These are phyloP conservation scores for Colletotrichum cereale DNA, from an alignment of 2,329 filamentous ascomycete genomes.

Conservation along the genomic window DNA sequence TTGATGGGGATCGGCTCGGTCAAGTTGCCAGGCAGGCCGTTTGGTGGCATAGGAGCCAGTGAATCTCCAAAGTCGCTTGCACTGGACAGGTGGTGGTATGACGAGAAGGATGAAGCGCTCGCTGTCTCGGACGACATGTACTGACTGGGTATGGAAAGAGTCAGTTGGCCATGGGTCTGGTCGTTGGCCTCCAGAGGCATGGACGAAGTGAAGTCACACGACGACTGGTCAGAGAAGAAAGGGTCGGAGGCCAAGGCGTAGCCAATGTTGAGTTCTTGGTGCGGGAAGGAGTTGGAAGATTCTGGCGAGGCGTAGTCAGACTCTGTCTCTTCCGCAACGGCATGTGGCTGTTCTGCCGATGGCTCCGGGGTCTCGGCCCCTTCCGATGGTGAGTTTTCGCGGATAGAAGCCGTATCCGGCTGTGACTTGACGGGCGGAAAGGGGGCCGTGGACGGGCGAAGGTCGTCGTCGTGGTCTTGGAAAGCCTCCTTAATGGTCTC, in stretches of 20 bases:
- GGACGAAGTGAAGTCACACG: slow-evolving; percentile 37
- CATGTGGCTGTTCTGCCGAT: slow-evolving; percentile 7
- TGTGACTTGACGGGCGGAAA: slow-evolving; percentile 39
- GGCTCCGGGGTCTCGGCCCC: slow-evolving; percentile 1
- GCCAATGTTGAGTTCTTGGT: slow-evolving; percentile 22
- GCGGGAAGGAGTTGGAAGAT: slow-evolving; percentile 28
- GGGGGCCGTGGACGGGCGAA: slow-evolving; percentile 55
- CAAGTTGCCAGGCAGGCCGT: slow-evolving; percentile 18
- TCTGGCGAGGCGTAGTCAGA: slow-evolving; percentile 38
- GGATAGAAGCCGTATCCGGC: neutral
- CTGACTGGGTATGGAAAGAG: slow-evolving; percentile 38
- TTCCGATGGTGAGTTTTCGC: slow-evolving; percentile 23
- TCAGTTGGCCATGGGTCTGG: slow-evolving; percentile 31
- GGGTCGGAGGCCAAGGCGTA: slow-evolving; percentile 27
- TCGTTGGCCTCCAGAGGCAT: slow-evolving; percentile 19
- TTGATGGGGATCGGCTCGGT: slow-evolving; percentile 39
- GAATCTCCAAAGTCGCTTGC: slow-evolving; percentile 25
- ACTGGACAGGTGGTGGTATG: slow-evolving; percentile 33
- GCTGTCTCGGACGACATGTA: slow-evolving; percentile 27
- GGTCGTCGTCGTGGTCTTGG: slow-evolving; percentile 49
- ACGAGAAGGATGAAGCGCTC: slow-evolving; percentile 32
- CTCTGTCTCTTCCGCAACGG: slow-evolving; percentile 16
- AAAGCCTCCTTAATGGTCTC: slow-evolving; percentile 52
- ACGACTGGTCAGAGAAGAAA: slow-evolving; percentile 32
- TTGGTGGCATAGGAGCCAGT: slow-evolving; percentile 19